phyloP scores from a whole-genome alignment of 2,329 filamentous ascomycete species.

The Camillea tinctor region DNA sequence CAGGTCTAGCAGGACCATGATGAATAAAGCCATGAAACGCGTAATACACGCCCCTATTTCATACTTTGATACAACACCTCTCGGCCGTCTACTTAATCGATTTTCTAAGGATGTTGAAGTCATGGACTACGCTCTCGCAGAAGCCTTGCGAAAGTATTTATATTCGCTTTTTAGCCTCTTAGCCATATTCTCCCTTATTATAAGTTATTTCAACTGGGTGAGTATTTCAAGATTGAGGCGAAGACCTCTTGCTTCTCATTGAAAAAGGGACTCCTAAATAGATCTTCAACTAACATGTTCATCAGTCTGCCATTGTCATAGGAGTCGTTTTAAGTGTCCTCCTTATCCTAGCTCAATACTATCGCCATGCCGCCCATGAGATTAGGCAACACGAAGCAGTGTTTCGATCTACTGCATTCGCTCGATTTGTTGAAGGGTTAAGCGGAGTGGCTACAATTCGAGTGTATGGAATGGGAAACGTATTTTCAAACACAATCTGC shows the following conservation, averaged over 20 bases:
- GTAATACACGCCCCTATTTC: slow-evolving; percentile 38
- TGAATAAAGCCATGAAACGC: slow-evolving; percentile 59
- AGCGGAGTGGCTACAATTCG: slow-evolving; percentile 61
- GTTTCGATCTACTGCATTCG: slow-evolving; percentile 63
- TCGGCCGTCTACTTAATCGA: slow-evolving; percentile 67
- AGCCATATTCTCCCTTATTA: slow-evolving; percentile 62
- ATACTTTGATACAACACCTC: slow-evolving; percentile 70
- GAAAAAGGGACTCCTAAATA: not conserved
- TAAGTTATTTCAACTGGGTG: slow-evolving; percentile 62
- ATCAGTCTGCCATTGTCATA: slow-evolving; percentile 58
- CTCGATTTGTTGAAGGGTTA: slow-evolving; percentile 64
- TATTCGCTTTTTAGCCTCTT: slow-evolving; percentile 61
- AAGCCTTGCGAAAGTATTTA: slow-evolving; percentile 65
- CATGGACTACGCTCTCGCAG: slow-evolving; percentile 67
- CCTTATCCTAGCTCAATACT: slow-evolving; percentile 61
- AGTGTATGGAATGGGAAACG: slow-evolving; percentile 60
- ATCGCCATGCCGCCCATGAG: slow-evolving; percentile 64
- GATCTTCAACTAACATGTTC: not conserved
- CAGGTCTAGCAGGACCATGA: slow-evolving; percentile 60
- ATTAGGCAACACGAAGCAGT: slow-evolving; percentile 67
- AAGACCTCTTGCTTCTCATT: not conserved
- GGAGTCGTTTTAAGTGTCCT: slow-evolving; percentile 59
- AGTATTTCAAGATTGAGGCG: not conserved
- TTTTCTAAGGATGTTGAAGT: slow-evolving; percentile 69
- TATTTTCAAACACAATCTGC: slow-evolving; percentile 53